A percentile compares a stretch with the other conserved stretches of the same genome.
Conservation (phyloP, 495 filamentous ascomycete genomes). For the Aspergillus egyptiacus region DNA sequence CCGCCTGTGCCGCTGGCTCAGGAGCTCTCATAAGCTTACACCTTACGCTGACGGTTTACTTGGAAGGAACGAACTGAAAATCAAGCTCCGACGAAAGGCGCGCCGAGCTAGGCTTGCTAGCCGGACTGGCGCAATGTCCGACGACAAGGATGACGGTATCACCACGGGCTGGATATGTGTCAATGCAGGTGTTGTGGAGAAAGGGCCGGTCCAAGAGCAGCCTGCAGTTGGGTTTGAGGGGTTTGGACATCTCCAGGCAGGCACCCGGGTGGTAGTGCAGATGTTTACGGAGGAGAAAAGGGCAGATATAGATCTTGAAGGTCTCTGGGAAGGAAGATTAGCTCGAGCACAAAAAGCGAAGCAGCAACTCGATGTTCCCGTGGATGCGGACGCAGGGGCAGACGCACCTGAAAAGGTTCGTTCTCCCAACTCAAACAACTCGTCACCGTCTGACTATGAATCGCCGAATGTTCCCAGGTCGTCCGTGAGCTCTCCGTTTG, state of each 20-base stretch:
- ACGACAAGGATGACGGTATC: conserved; percentile 69
- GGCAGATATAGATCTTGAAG: conserved; percentile 75
- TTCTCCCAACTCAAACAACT: conserved; percentile 14
- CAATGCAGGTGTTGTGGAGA: conserved; percentile 67
- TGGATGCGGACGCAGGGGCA: conserved; percentile 9
- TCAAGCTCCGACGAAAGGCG: conserved; percentile 73
- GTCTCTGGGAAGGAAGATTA: conserved; percentile 61
- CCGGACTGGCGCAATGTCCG: conserved; percentile 42
- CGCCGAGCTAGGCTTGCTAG: conserved; percentile 71
- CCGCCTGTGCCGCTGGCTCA: conserved; percentile 78
- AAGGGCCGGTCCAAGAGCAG: conserved; percentile 31
- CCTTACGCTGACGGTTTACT: conserved; percentile 83
- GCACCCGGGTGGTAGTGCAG: conserved; percentile 75
- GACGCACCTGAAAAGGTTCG: conserved; percentile 25
- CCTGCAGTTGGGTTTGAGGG: conserved; percentile 50
- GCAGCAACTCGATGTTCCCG: conserved; percentile 15
- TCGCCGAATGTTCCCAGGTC: conserved; percentile 11
- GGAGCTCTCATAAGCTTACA: conserved; percentile 59
- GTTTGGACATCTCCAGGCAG: conserved; percentile 57
- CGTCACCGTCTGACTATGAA: conserved; percentile 21
- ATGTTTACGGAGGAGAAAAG: conserved; percentile 84
- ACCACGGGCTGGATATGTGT: conserved; percentile 94
- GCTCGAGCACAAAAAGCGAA: conserved; percentile 35
- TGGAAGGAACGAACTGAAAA: conserved; percentile 85
- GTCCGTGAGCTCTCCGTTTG: conserved; percentile 7